Conservation (phyloP, 169 alveolate genomes). For the Plasmodium sp. region DNA sequence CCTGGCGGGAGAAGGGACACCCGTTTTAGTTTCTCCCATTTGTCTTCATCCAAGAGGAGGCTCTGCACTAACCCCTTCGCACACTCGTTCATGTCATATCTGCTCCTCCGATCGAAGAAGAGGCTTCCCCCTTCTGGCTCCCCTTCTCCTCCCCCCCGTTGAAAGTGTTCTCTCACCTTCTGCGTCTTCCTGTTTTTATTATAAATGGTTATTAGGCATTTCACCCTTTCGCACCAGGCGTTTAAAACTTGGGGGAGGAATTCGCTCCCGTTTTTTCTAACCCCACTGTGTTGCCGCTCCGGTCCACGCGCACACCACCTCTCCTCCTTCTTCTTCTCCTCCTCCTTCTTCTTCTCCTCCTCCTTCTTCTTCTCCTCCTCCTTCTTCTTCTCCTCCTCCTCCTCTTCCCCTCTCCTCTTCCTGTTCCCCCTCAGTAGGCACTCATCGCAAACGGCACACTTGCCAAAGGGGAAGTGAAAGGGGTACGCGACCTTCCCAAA, state of each 20-base stretch:
- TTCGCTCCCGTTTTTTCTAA: background rate
- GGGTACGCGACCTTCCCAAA: constrained; percentile 37
- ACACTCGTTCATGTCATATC: constrained; percentile 54
- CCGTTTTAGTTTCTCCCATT: background rate
- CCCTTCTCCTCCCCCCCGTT: background rate
- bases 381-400: background rate
- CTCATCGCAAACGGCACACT: constrained; percentile 23
- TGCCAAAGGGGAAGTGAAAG: constrained; percentile 35
- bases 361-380: background rate
- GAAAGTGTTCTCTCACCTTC: constrained; percentile 6
- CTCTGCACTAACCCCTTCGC: constrained; percentile 8
- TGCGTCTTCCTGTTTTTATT: constrained; percentile 26
- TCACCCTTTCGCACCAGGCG: constrained; percentile 47
- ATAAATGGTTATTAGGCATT: constrained; percentile 22
- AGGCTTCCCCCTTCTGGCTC: background rate
- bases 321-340: background rate
- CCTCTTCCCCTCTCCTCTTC: background rate
- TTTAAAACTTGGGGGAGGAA: constrained; percentile 36
- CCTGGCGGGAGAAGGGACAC: background rate
- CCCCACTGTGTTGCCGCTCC: background rate
- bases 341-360: background rate
- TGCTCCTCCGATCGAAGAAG: constrained; percentile 24
- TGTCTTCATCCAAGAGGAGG: background rate
- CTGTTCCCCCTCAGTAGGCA: constrained; percentile 13
- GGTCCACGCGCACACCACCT: background rate